Conservation (phyloP, 176 grass and related monocot genomes). For the Cenchrus fungigraminus region DNA sequence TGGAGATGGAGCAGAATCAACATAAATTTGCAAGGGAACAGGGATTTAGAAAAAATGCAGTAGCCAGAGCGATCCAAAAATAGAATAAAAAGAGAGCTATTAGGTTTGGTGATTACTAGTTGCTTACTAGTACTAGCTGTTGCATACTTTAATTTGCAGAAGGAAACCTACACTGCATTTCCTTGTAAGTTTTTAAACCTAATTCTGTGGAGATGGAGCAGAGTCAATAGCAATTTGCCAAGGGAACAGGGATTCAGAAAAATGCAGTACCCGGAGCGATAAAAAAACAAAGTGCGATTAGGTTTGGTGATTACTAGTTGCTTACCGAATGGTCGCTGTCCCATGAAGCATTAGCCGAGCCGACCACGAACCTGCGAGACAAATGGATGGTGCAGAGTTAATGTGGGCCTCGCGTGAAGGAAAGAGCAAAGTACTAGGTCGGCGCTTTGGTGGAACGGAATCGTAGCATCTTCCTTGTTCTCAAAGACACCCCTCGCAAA, state of each 20-base stretch:
- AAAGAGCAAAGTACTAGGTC: conserved; percentile 19
- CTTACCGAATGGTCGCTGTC: conserved; percentile 56
- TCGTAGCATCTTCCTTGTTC: not conserved
- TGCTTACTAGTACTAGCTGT: not conserved
- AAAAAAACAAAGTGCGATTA: not conserved
- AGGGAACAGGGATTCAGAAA: no score
- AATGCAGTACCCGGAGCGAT: not conserved
- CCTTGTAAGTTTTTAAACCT: not conserved
- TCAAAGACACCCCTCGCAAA: not conserved
- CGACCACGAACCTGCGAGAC: conserved; percentile 58
- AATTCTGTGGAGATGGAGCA: not conserved
- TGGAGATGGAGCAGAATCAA: not conserved
- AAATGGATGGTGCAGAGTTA: conserved; percentile 3
- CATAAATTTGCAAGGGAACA: not conserved
- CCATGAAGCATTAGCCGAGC: conserved; percentile 59
- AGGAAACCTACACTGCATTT: not conserved
- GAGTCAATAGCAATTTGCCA: not conserved
- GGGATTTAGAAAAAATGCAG: not conserved
- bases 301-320: not conserved
- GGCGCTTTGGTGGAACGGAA: conserved; percentile 10
- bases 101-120: not conserved
- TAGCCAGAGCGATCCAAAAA: not conserved
- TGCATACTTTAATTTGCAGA: not conserved
- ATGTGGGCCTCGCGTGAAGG: not conserved
- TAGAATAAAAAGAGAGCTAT: not conserved